Percentiles rank a stretch among this genome's conserved stretches.
Conservation (phyloP, 306 rosid species). For the Fragaria iinumae region DNA sequence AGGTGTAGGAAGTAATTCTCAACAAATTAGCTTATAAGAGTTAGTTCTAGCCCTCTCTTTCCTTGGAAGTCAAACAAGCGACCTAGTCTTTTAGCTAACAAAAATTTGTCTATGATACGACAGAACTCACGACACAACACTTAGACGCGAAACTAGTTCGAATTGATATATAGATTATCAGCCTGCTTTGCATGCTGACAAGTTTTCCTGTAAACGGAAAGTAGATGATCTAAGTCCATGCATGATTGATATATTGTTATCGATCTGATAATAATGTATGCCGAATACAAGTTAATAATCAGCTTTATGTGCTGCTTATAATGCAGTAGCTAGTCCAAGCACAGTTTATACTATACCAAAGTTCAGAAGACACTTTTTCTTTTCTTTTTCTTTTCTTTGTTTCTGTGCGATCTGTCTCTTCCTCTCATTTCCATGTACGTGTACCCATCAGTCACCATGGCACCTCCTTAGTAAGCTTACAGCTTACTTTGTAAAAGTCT, state of each 20-base stretch:
- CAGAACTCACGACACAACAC: too few species aligned
- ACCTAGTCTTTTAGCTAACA: too few species aligned
- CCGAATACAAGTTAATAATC: conserved; percentile 5
- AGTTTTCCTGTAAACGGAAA: background rate
- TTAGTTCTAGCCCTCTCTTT: too few species aligned
- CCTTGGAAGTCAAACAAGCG: too few species aligned
- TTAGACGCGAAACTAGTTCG: too few species aligned
- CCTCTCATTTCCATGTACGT: conserved; percentile 20
- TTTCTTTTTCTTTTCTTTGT: background rate
- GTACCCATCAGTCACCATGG: conserved; percentile 15
- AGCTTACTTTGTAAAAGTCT: conserved; percentile 8
- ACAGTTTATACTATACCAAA: background rate
- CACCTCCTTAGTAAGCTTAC: background rate
- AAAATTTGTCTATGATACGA: too few species aligned
- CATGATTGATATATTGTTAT: background rate
- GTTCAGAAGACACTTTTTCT: conserved; percentile 18
- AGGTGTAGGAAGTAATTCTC: background rate
- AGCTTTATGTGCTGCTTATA: conserved; percentile 13
- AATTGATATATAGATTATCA: too few species aligned
- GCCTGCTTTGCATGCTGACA: too few species aligned
- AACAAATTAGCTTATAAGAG: background rate
- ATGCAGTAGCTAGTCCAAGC: background rate
- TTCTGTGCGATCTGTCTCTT: conserved; percentile 20
- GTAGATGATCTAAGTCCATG: background rate
- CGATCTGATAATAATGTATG: background rate